Base-by-base conservation (phyloP, 140 eudicot genomes). In the Anethum foeniculum region DNA sequence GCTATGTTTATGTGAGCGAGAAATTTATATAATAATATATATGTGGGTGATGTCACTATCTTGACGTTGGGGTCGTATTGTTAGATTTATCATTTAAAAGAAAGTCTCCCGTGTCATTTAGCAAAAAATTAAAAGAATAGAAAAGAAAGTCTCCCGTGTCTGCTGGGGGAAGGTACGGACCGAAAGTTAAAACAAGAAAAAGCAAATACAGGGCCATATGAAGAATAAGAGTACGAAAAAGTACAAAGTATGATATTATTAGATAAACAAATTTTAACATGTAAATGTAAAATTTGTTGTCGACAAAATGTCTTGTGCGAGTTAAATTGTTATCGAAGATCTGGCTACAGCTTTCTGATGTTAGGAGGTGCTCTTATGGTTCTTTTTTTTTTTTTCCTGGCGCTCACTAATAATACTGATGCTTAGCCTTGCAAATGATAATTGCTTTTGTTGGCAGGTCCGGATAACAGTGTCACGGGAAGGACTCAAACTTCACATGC, bases 401-500 rank as follows among this genome's bases (percentile, higher is more conserved):
- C 0, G 18, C 39, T 78, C 18, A 77, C 43, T 76, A 48, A 21
- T 30, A 51, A 12, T 78, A 56, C 73, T 23, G 23, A 52, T 58
- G 52, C 18, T 41, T 23, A 32, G 62, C 75, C 18, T 27, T 38
- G 28, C 60, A 79, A 62, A 39, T 60, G 32, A 12, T 74, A 34
- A 74, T 48, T 56, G 11, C 46, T 46, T 48, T 30, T 84, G 80
- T 62, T 88, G 80, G 79, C 92, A 93, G 98, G 92, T 90, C 43
- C 87, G 99, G 81, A 10, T 90, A 84, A 79, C 88, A 14, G 83
- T 84, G 34, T 77, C 92, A 27, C 80, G 76, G 71, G 81, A 85
- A 6, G 95, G 90, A 73, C 86, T 81, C 79, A 72, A 74, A 13
- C 79, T 95, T 72, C 93, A 76, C 85, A 95, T 95, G 99, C 99